Conservation (phyloP, 306 rosid species). For the Lagenaria siceraria region DNA sequence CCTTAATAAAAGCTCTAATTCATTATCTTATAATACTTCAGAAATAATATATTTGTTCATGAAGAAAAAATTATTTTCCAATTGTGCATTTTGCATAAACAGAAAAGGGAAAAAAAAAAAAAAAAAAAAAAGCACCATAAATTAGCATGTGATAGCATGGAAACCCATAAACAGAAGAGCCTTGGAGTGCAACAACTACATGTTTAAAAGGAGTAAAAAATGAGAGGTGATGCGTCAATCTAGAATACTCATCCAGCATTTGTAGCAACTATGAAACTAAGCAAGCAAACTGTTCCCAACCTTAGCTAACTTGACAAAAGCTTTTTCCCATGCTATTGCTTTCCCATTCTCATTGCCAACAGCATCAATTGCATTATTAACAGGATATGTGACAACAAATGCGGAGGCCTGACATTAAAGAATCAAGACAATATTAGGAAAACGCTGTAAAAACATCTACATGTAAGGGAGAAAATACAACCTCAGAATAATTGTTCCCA, state of each 20-base stretch:
- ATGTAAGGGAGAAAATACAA: slow-evolving; percentile 21
- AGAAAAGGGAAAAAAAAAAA: not conserved
- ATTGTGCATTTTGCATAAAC: not conserved
- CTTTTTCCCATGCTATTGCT: slow-evolving; percentile 84
- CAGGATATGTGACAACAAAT: slow-evolving; percentile 81
- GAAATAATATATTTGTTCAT: not conserved
- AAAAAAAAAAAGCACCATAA: not conserved
- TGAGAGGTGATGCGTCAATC: slow-evolving; percentile 2
- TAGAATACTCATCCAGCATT: not conserved
- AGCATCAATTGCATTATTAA: slow-evolving; percentile 62
- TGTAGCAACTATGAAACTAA: not conserved
- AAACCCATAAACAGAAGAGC: not conserved
- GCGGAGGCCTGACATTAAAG: slow-evolving; percentile 73
- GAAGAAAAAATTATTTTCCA: not conserved
- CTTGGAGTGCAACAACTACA: not conserved
- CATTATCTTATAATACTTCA: not conserved
- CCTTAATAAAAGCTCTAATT: not conserved
- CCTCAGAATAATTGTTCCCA: slow-evolving; percentile 85
- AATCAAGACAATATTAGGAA: slow-evolving; percentile 15
- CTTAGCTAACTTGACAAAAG: slow-evolving; percentile 73
- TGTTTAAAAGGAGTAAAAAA: not conserved
- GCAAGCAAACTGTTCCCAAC: slow-evolving; percentile 32
- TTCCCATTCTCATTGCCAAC: slow-evolving; percentile 71
- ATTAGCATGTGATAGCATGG: not conserved
- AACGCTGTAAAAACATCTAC: not conserved